Base-by-base conservation (phyloP, 495 filamentous ascomycete genomes). In the Barbatosphaeria neglecta region DNA sequence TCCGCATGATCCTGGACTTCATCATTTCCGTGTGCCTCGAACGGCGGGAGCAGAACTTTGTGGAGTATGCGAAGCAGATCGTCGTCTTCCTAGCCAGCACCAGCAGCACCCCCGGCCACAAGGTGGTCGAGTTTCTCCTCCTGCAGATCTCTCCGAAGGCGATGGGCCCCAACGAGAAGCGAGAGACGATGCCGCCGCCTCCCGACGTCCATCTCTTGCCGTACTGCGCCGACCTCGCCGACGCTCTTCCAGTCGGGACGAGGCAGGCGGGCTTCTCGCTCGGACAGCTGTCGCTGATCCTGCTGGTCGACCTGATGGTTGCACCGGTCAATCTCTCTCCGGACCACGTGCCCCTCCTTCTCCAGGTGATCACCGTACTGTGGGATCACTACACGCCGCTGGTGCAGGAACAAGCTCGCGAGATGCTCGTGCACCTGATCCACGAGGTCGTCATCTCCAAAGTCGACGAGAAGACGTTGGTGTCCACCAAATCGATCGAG, bases 321-420 rank as follows among this genome's bases (percentile, higher is more conserved):
- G 86, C 89, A 17, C 89, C 92, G 0, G 82, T 92, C 41, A 82
- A 86, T 27, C 73, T 95, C 17, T 68, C 77, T 19, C 61, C 77
- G 10, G 84, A 92, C 15, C 84, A 87, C 50, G 74, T 96, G 6
- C 84, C 90, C 27, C 75, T 92, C 18, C 66, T 98, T 41, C 66
- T 98, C 10, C 92, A 98, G 65, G 87, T 93, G 15, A 81, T 95
- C 15, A 82, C 92, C 27, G 87, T 95, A 2, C 75, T 96, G 11
- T 98, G 92, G 92, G 92, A 98, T 58, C 87, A 95, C 47, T 93
- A 97, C 55, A 93, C 83, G 2, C 76, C 86, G n/a, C 77, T 95
- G 11, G 90, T 98, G 1, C 92, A 95, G 55, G 92, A 97, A 49
- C 89, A 97, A 61, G 89, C 92, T 35, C 81, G 90, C 38, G 92